Percentiles rank a stretch among this genome's conserved stretches.
Evolutionary conservation across 2,329 filamentous ascomycete genomes (phyloP).

Genomic region (Cercospora brassicicola): DNA sequence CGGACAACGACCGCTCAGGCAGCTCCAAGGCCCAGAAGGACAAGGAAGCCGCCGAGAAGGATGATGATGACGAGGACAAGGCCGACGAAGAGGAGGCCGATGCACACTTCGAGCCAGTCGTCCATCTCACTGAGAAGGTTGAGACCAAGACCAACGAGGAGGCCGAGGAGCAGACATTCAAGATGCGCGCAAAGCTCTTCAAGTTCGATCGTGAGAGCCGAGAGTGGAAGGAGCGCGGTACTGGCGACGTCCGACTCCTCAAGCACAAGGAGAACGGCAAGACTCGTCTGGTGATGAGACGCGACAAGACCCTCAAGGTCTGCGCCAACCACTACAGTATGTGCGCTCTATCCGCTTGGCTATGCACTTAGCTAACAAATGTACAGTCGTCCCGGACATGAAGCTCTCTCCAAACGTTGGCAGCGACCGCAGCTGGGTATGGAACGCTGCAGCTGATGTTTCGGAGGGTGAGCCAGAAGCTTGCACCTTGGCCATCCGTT

Average conservation of each 20-base stretch:
- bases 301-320: constrained; percentile 99
- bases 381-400: constrained; percentile 90
- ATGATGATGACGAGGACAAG: constrained; percentile 39
- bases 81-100: constrained; percentile 68
- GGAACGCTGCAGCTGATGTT: constrained; percentile 96
- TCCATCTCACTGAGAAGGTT: constrained; percentile 93
- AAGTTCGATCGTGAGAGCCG: constrained; percentile 87
- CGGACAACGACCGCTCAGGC: constrained; percentile 79
- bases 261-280: constrained; percentile 99
- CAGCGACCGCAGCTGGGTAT: constrained; percentile 98
- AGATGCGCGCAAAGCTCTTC: constrained; percentile 99
- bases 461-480: constrained; percentile 97
- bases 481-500: constrained; percentile 92
- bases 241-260: constrained; percentile 90
- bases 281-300: constrained; percentile 95
- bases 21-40: constrained; percentile 70
- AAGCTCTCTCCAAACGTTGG: constrained; percentile 97
- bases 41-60: constrained; percentile 52
- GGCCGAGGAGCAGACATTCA: constrained; percentile 94
- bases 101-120: constrained; percentile 95
- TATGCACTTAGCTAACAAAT: constrained; percentile 16
- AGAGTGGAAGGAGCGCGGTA: constrained; percentile 99
- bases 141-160: constrained; percentile 98
- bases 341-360: constrained; percentile 38
- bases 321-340: constrained; percentile 99